phyloP scores from a whole-genome alignment of 495 filamentous ascomycete genomes.

The Hyphodiscus hymeniophilus region DNA sequence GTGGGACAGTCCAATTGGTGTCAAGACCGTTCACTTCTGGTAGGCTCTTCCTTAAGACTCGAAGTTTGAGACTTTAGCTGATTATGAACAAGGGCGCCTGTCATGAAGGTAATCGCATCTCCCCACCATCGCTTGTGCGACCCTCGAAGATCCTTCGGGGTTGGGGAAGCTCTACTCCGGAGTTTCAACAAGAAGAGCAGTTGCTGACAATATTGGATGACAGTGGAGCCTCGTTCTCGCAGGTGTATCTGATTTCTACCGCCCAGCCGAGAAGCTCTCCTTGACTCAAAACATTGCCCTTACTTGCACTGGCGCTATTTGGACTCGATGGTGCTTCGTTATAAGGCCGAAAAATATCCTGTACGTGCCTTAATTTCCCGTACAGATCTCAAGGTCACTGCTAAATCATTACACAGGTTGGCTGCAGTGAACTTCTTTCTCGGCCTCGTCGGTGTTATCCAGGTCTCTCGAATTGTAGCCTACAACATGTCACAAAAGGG shows the following conservation, averaged over 20 bases:
- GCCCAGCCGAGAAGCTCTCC: slow-evolving; percentile 87
- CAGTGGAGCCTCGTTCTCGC: slow-evolving; percentile 88
- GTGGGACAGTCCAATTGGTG: slow-evolving; percentile 78
- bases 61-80: too few relatives aligned
- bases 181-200: background rate
- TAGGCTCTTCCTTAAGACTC: slow-evolving; percentile 30
- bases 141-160: slow-evolving; percentile 8
- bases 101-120: slow-evolving; percentile 71
- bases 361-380: slow-evolving; percentile 41
- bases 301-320: slow-evolving; percentile 84
- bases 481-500: slow-evolving; percentile 56
- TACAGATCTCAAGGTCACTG: background rate
- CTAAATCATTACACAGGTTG: slow-evolving; percentile 42
- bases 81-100: slow-evolving; percentile 60
- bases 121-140: slow-evolving; percentile 4
- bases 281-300: slow-evolving; percentile 85
- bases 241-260: slow-evolving; percentile 83
- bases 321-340: slow-evolving; percentile 97
- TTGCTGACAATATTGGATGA: background rate
- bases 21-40: slow-evolving; percentile 99
- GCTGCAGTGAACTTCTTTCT: slow-evolving; percentile 99
- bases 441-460: slow-evolving; percentile 72
- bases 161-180: background rate
- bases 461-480: slow-evolving; percentile 66
- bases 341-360: slow-evolving; percentile 89